Conservation (phyloP, 2,329 filamentous ascomycete species). For the Neonectria faginata region DNA sequence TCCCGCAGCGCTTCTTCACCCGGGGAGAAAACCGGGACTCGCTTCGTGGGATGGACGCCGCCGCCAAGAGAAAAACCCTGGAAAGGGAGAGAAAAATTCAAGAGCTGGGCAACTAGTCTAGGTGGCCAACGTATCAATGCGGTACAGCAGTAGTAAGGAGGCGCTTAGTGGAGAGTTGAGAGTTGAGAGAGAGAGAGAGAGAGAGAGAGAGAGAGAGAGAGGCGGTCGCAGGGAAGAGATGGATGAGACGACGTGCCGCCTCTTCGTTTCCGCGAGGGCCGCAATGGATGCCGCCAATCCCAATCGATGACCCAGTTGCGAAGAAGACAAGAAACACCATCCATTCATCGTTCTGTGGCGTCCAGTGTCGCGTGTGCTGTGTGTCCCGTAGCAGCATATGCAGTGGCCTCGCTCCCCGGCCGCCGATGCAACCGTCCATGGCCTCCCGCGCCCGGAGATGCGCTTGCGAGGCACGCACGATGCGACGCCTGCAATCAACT, state of each 20-base stretch:
- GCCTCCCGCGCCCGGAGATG: background rate
- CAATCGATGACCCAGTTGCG: background rate
- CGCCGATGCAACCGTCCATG: conserved; percentile 1
- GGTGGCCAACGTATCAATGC: too few relatives aligned
- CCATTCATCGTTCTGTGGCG: background rate
- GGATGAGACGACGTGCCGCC: background rate
- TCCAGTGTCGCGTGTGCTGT: background rate
- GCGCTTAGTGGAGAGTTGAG: too few relatives aligned
- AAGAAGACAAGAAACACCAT: background rate
- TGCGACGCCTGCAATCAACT: background rate
- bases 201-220: too few relatives aligned
- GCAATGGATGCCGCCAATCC: background rate
- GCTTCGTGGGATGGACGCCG: too few relatives aligned
- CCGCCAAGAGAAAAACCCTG: too few relatives aligned
- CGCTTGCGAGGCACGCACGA: conserved; percentile 2
- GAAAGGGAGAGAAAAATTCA: too few relatives aligned
- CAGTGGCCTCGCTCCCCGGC: conserved; percentile 11
- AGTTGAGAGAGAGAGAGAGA: too few relatives aligned
- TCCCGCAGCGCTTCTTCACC: background rate
- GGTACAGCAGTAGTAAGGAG: too few relatives aligned
- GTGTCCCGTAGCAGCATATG: background rate
- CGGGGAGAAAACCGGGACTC: too few relatives aligned
- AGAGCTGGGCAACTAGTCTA: too few relatives aligned
- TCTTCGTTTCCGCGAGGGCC: background rate
- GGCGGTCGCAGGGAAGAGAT: background rate